Evolutionary conservation across 768 basidiomycete genomes (phyloP).

Genomic region (Epithele typhae): DNA sequence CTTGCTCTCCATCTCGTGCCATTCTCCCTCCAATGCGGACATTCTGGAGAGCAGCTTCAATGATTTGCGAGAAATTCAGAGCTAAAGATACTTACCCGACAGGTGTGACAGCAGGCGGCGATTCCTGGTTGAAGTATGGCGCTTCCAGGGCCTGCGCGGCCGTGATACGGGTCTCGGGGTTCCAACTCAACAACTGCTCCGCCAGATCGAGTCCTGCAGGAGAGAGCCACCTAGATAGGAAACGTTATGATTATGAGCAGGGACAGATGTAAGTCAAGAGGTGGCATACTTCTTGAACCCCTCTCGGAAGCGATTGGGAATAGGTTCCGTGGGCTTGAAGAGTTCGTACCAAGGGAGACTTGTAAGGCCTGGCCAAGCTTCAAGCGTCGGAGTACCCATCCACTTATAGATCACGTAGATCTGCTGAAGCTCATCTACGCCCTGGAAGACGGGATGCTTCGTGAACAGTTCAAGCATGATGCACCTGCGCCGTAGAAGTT

Average conservation of each 20-base stretch:
- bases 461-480: slow-evolving; percentile 98
- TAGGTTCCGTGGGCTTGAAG: slow-evolving; percentile 79
- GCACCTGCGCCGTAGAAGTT: slow-evolving; percentile 50
- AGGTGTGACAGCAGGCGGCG: slow-evolving; percentile 70
- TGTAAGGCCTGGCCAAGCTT: slow-evolving; percentile 78
- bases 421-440: slow-evolving; percentile 96
- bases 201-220: slow-evolving; percentile 86
- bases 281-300: slow-evolving; percentile 71
- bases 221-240: slow-evolving; percentile 67
- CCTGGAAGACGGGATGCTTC: slow-evolving; percentile 96
- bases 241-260: background rate
- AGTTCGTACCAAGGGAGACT: slow-evolving; percentile 97
- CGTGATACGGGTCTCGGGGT: slow-evolving; percentile 72
- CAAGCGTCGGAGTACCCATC: slow-evolving; percentile 81
- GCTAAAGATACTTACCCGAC: slow-evolving; percentile 56
- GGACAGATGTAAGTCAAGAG: background rate
- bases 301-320: slow-evolving; percentile 76
- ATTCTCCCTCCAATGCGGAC: slow-evolving; percentile 83
- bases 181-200: slow-evolving; percentile 72
- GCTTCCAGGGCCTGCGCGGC: slow-evolving; percentile 78
- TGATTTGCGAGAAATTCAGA: background rate
- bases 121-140: slow-evolving; percentile 81
- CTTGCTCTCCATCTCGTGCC: slow-evolving; percentile 98
- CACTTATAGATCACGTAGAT: slow-evolving; percentile 89
- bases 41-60: slow-evolving; percentile 43